These are phyloP conservation scores for Mucor saturninus DNA, from an alignment of 371 early-diverging fungal species.

Conservation along the genomic window DNA sequence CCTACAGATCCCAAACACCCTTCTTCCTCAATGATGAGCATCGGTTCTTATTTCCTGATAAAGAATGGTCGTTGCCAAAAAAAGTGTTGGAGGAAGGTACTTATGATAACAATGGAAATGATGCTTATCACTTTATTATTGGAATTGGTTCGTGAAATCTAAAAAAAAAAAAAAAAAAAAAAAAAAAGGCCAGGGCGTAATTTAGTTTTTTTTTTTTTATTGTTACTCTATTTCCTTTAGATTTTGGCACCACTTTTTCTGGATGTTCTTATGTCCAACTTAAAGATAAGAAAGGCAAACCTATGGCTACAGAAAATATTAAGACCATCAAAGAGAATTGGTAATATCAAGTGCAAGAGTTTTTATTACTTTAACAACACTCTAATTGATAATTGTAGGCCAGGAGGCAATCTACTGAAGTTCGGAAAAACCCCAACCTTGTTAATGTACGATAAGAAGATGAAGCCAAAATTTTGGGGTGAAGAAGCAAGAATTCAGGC, in stretches of 20 bases:
- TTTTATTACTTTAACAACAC: neutral
- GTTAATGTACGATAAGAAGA: neutral
- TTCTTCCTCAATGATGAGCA: too few relatives aligned
- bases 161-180: too few relatives aligned
- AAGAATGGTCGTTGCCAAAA: neutral
- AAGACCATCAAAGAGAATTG: neutral
- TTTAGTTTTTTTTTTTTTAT: too few relatives aligned
- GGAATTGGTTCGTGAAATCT: slow-evolving; percentile 35
- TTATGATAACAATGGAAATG: neutral
- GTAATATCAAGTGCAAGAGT: neutral
- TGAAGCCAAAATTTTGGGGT: neutral
- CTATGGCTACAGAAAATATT: neutral
- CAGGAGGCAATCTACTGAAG: neutral
- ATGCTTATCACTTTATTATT: slow-evolving; percentile 8
- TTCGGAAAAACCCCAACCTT: slow-evolving; percentile 2
- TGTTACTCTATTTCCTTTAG: slow-evolving; percentile 19
- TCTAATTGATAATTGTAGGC: too few relatives aligned
- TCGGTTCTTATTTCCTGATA: too few relatives aligned
- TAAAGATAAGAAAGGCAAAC: neutral
- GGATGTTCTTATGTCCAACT: slow-evolving; percentile 38
- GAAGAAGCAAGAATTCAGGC: neutral
- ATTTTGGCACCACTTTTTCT: slow-evolving; percentile 61
- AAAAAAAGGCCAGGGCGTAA: too few relatives aligned
- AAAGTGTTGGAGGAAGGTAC: neutral
- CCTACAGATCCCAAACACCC: too few relatives aligned